Conservation (phyloP, 768 basidiomycete genomes). For the Xerocomellus chrysenteron region DNA sequence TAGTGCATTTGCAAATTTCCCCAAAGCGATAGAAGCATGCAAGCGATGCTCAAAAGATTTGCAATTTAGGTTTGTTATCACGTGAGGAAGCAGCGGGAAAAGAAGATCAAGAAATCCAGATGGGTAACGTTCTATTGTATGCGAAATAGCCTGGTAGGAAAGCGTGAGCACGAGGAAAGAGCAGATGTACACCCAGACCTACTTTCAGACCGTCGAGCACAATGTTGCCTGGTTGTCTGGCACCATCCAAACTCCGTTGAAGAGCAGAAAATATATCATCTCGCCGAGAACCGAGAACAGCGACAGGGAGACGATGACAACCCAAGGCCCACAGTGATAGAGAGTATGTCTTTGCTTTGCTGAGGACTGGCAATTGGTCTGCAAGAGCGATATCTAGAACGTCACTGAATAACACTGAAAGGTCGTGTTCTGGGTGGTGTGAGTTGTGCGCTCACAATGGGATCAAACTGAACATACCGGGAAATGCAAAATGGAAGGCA, state of each 20-base stretch:
- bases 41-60: slow-evolving; percentile 19
- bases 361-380: slow-evolving; percentile 35
- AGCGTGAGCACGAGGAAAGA: slow-evolving; percentile 5
- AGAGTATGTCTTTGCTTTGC: slow-evolving; percentile 44
- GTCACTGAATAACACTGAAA: slow-evolving; percentile 44
- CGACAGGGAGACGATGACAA: slow-evolving; percentile 46
- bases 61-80: slow-evolving; percentile 16
- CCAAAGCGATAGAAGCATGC: slow-evolving; percentile 22
- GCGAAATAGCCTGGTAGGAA: slow-evolving; percentile 21
- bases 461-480: slow-evolving; percentile 40
- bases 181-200: not conserved
- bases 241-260: slow-evolving; percentile 34
- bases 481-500: slow-evolving; percentile 44
- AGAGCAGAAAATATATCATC: slow-evolving; percentile 37
- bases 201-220: slow-evolving; percentile 33
- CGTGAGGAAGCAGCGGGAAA: slow-evolving; percentile 21
- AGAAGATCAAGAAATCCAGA: slow-evolving; percentile 18
- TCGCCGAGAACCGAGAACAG: slow-evolving; percentile 35
- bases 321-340: slow-evolving; percentile 52
- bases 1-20: slow-evolving; percentile 29
- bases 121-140: slow-evolving; percentile 20
- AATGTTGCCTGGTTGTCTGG: slow-evolving; percentile 16
- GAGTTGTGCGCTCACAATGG: not conserved
- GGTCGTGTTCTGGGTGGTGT: slow-evolving; percentile 38
- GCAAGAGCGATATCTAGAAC: slow-evolving; percentile 43